Evolutionary conservation across 2,329 filamentous ascomycete genomes (phyloP).

Genomic region (Fusarium pseudograminearum): DNA sequence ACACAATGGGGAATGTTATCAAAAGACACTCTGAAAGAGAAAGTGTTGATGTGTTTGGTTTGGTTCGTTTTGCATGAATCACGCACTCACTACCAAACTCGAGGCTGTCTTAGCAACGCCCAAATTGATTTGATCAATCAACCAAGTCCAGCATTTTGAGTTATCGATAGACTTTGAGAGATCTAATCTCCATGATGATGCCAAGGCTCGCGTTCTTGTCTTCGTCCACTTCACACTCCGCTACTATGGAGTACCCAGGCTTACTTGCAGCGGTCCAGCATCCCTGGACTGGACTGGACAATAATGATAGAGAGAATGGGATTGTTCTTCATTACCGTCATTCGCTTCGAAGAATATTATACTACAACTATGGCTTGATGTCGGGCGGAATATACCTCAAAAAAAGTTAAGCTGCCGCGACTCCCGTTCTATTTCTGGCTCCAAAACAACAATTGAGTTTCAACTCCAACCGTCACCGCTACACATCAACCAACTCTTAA

Average conservation of each 20-base stretch:
- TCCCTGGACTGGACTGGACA: slow-evolving; percentile 1
- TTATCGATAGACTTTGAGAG: slow-evolving; percentile 16
- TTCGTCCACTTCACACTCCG: slow-evolving; percentile 1
- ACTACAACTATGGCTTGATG: background rate
- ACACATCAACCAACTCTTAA: slow-evolving; percentile 1
- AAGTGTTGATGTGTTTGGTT: background rate
- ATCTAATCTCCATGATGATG: slow-evolving; percentile 26
- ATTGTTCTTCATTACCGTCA: background rate
- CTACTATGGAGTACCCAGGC: slow-evolving; percentile 2
- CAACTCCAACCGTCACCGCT: slow-evolving; percentile 8
- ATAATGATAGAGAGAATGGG: background rate
- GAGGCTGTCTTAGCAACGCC: background rate
- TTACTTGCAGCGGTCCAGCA: slow-evolving; percentile 14
- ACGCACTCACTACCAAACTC: background rate
- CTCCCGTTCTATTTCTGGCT: slow-evolving; percentile 9
- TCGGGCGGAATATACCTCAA: slow-evolving; percentile 5
- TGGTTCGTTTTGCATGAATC: slow-evolving; percentile 5
- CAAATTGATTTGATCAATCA: background rate
- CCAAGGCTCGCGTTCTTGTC: slow-evolving; percentile 29
- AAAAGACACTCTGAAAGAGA: slow-evolving; percentile 20
- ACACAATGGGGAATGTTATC: slow-evolving; percentile 21
- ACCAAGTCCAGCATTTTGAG: slow-evolving; percentile 16
- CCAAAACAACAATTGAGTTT: slow-evolving; percentile 28
- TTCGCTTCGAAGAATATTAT: slow-evolving; percentile 5
- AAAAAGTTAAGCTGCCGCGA: slow-evolving; percentile 3